Evolutionary conservation across 169 alveolate species (phyloP).

Genomic region (Plasmodium relictum): DNA sequence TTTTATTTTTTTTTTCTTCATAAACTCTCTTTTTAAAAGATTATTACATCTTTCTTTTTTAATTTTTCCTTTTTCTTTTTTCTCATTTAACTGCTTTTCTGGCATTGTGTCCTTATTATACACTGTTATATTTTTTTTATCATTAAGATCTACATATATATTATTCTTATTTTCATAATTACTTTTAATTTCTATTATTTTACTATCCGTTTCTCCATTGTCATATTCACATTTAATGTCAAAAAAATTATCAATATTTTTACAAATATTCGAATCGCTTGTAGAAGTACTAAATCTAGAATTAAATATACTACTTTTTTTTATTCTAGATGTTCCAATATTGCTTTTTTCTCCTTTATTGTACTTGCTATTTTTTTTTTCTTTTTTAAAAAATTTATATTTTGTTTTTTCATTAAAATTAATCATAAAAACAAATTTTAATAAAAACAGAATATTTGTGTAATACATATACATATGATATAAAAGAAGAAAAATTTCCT

Average conservation of each 20-base stretch:
- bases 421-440: constrained; percentile 23
- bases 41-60: background rate
- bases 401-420: constrained; percentile 51
- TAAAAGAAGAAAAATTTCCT: constrained; percentile 25
- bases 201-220: too few species aligned
- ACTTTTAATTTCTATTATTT: too few species aligned
- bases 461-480: constrained; percentile 12
- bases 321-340: too few species aligned
- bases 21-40: background rate
- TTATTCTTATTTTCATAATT: too few species aligned
- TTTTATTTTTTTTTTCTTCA: background rate
- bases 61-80: too few species aligned
- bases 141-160: background rate
- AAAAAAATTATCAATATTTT: too few species aligned
- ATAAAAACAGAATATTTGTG: constrained; percentile 18
- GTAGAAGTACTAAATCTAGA: too few species aligned
- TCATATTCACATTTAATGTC: too few species aligned
- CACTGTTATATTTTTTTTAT: too few species aligned
- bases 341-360: too few species aligned
- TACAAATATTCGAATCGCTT: too few species aligned
- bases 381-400: constrained; percentile 34
- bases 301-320: constrained; percentile 4
- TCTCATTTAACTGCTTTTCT: background rate
- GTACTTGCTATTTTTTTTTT: too few species aligned
- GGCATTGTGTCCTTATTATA: background rate